Evolutionary conservation across 1,284 basidiomycete genomes (phyloP).

Genomic region (Pseudozyma pruni): DNA sequence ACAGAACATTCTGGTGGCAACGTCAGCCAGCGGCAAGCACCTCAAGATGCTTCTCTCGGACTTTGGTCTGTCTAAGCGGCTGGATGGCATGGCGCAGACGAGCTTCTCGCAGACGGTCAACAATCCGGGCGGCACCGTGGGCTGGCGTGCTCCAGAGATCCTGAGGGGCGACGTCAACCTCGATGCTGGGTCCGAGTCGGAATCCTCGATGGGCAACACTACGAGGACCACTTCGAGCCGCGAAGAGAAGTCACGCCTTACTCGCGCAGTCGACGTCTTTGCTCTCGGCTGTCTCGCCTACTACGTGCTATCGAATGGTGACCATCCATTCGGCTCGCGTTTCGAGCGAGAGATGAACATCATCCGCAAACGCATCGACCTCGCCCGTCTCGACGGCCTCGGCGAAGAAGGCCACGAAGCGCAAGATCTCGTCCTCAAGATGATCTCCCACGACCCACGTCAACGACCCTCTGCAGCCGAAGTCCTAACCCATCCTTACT

Average conservation of each 20-base stretch:
- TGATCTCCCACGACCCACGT: slow-evolving; percentile 56
- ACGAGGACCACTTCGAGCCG: slow-evolving; percentile 13
- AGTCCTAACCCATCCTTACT: slow-evolving; percentile 91
- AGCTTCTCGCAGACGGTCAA: slow-evolving; percentile 66
- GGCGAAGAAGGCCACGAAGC: slow-evolving; percentile 65
- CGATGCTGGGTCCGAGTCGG: slow-evolving; percentile 53
- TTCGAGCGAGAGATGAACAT: slow-evolving; percentile 68
- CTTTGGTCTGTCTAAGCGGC: slow-evolving; percentile 65
- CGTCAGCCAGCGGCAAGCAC: slow-evolving; percentile 42
- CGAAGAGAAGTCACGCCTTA: slow-evolving; percentile 54
- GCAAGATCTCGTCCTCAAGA: slow-evolving; percentile 60
- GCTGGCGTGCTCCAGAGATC: slow-evolving; percentile 67
- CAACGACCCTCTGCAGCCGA: slow-evolving; percentile 84
- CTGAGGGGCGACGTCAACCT: slow-evolving; percentile 58
- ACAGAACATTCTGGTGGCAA: slow-evolving; percentile 89
- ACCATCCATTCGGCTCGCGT: slow-evolving; percentile 64
- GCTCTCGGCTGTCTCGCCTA: slow-evolving; percentile 65
- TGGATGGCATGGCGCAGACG: slow-evolving; percentile 63
- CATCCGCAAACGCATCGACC: slow-evolving; percentile 52
- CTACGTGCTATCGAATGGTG: slow-evolving; percentile 64
- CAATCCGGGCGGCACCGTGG: slow-evolving; percentile 65
- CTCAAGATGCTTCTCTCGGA: slow-evolving; percentile 67
- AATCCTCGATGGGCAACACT: slow-evolving; percentile 48
- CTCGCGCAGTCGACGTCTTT: slow-evolving; percentile 66
- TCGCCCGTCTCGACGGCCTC: slow-evolving; percentile 52